A percentile compares a stretch with the other conserved stretches of the same genome.
Conservation (phyloP, 257 asterid genomes). For the Nicotiana attenuata region DNA sequence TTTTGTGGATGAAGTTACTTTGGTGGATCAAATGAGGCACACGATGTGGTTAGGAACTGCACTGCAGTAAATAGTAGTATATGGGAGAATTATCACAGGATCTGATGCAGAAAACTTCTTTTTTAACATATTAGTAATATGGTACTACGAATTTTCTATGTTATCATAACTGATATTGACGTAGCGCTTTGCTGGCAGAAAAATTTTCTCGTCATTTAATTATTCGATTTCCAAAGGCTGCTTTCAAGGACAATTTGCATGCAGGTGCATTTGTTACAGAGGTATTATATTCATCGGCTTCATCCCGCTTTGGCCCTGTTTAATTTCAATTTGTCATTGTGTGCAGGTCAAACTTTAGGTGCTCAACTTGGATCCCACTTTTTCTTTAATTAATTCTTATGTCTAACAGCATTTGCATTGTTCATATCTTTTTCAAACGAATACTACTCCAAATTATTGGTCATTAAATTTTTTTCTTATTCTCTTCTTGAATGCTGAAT, state of each 20-base stretch:
- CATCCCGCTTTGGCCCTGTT: neutral
- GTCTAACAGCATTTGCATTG: conserved; percentile 4
- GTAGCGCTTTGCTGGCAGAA: conserved; percentile 40
- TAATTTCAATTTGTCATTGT: neutral
- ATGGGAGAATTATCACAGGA: conserved; percentile 5
- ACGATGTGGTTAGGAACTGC: neutral
- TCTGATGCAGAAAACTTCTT: neutral
- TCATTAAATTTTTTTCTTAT: conserved; percentile 5
- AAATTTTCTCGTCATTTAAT: conserved; percentile 92
- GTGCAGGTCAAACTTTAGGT: neutral
- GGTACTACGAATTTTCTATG: conserved; percentile 5
- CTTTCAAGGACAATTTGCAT: conserved; percentile 91
- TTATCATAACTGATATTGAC: neutral
- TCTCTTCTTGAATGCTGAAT: neutral
- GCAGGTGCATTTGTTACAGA: conserved; percentile 90
- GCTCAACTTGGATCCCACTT: neutral
- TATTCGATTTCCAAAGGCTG: conserved; percentile 70
- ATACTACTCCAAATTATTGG: neutral
- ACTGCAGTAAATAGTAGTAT: neutral
- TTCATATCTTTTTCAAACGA: conserved; percentile 2
- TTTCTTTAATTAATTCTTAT: neutral
- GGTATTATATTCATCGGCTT: conserved; percentile 39
- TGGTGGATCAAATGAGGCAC: conserved; percentile 2
- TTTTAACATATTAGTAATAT: neutral
- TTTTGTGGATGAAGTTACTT: conserved; percentile 6